A percentile compares a stretch with the other conserved stretches of the same genome.
Evolutionary conservation across 345 rosid genomes (phyloP).

Genomic region (Eutrema yunnanense): DNA sequence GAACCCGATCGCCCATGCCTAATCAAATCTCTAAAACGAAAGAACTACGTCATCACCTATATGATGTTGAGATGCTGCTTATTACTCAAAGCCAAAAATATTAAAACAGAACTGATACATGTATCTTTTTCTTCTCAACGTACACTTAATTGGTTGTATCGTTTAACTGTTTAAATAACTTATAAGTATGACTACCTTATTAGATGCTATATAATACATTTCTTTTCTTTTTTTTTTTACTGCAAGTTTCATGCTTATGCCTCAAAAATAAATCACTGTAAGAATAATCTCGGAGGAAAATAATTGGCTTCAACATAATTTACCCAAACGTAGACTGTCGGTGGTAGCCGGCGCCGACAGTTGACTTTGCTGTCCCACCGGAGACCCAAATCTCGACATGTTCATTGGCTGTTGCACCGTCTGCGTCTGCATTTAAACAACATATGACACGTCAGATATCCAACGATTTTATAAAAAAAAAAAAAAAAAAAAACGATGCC

Average conservation of each 20-base stretch:
- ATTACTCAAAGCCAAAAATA: not conserved
- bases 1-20: no score
- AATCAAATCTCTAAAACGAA: not conserved
- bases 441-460: constrained; percentile 3
- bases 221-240: not conserved
- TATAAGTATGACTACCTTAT: not conserved
- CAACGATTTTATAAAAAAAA: not conserved
- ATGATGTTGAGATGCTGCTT: not conserved
- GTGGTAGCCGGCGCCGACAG: constrained; percentile 30
- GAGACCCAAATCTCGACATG: constrained; percentile 42
- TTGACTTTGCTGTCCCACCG: constrained; percentile 36
- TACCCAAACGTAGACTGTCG: constrained; percentile 28
- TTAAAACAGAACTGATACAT: not conserved
- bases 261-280: not conserved
- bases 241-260: not conserved
- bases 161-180: not conserved
- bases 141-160: not conserved
- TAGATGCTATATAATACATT: constrained; percentile 1
- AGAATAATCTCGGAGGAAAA: not conserved
- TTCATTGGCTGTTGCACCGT: constrained; percentile 28
- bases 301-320: constrained; percentile 5
- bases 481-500: not conserved
- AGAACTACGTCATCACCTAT: not conserved
- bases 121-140: not conserved
- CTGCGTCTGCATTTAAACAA: constrained; percentile 41